phyloP scores from a whole-genome alignment of 148 eudicot species.

The Bassia scoparia region DNA sequence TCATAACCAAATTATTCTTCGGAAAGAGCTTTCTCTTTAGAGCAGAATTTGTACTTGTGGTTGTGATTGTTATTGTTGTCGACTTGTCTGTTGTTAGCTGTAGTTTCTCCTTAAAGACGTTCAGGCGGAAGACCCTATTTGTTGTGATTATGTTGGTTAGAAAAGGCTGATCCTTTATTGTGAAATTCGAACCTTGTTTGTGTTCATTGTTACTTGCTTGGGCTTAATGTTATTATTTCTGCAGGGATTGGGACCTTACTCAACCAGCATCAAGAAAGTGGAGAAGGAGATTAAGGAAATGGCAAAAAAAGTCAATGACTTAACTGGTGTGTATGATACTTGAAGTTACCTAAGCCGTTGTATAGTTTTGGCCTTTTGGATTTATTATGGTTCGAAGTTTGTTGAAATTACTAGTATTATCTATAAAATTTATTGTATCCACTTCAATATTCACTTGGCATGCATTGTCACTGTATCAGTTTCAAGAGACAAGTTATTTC shows the following conservation, averaged over 20 bases:
- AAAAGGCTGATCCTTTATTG: no score
- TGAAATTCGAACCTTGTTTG: no score
- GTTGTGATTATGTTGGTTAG: no score
- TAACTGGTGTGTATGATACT: constrained; percentile 55
- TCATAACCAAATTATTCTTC: no score
- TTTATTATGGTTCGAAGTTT: not conserved
- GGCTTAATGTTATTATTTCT: constrained; percentile 2
- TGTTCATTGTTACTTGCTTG: not conserved
- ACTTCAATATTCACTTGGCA: not conserved
- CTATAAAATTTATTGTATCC: not conserved
- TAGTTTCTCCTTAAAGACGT: no score
- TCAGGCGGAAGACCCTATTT: no score
- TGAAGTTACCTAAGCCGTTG: not conserved
- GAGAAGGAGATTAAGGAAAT: constrained; percentile 88
- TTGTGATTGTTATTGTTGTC: no score
- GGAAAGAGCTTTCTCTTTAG: no score
- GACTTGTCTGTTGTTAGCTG: no score
- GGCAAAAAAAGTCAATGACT: constrained; percentile 85
- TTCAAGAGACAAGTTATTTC: not conserved
- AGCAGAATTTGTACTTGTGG: no score
- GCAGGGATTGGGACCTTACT: constrained; percentile 95
- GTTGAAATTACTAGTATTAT: not conserved
- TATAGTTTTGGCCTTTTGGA: no score
- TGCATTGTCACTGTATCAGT: not conserved
- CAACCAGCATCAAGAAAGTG: constrained; percentile 57